Evolutionary conservation across 108 stramenopile genomes (phyloP).

Genomic region (Nitzschia sp.): DNA sequence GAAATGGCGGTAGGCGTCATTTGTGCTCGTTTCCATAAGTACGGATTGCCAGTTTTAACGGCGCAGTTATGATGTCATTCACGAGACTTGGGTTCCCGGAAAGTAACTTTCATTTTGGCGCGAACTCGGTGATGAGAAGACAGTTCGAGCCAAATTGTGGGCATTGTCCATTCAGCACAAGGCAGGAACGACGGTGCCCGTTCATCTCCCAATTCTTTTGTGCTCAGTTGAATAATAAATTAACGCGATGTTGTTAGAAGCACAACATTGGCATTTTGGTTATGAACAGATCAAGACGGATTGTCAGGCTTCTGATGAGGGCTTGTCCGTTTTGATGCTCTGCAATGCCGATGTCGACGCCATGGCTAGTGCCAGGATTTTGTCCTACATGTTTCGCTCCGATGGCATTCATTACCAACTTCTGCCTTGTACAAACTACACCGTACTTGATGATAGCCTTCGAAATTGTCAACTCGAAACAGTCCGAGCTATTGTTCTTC

Average conservation of each 20-base stretch:
- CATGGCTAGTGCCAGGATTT: constrained; percentile 68
- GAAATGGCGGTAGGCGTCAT: not conserved
- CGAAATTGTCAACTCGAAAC: constrained; percentile 17
- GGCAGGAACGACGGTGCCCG: too few species aligned
- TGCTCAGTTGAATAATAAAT: too few species aligned
- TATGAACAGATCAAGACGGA: constrained; percentile 77
- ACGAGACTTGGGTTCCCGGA: not conserved
- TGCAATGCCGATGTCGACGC: constrained; percentile 76
- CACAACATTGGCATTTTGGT: constrained; percentile 75
- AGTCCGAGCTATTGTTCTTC: constrained; percentile 60
- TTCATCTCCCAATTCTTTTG: too few species aligned
- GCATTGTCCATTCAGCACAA: not conserved
- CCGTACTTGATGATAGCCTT: constrained; percentile 8
- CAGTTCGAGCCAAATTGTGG: not conserved
- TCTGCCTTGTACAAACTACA: constrained; percentile 55
- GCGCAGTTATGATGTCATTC: not conserved
- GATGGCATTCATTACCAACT: constrained; percentile 74
- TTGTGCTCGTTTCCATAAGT: not conserved
- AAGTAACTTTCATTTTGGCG: not conserved
- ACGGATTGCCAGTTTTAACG: not conserved
- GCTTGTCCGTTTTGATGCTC: constrained; percentile 53
- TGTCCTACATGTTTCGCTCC: constrained; percentile 69
- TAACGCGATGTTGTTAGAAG: constrained; percentile 61
- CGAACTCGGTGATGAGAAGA: not conserved
- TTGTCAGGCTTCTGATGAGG: constrained; percentile 43